A percentile compares a stretch with the other conserved stretches of the same genome.
These are phyloP conservation scores for Oenanthe javanica DNA, from an alignment of 140 eudicot genomes.

Conservation along the genomic window DNA sequence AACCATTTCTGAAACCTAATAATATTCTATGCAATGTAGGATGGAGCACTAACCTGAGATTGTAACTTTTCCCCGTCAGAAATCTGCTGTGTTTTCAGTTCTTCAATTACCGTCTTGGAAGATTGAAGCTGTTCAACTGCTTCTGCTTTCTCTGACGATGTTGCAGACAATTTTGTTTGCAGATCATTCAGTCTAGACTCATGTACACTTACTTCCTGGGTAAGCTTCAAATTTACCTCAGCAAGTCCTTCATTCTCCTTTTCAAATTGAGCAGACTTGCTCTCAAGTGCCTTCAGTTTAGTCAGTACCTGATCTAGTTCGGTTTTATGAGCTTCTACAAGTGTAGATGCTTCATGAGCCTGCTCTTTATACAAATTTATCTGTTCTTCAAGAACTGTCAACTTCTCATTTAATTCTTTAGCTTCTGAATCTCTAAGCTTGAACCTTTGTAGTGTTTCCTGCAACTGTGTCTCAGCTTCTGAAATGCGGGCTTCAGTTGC, in stretches of 20 bases:
- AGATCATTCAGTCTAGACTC: slow-evolving; percentile 56
- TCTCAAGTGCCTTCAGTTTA: slow-evolving; percentile 39
- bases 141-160: slow-evolving; percentile 47
- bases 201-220: slow-evolving; percentile 50
- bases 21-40: not conserved
- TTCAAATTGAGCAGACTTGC: slow-evolving; percentile 35
- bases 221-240: slow-evolving; percentile 68
- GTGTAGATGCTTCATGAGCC: slow-evolving; percentile 33
- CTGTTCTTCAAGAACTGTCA: slow-evolving; percentile 32
- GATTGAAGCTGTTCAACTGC: slow-evolving; percentile 37
- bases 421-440: slow-evolving; percentile 38
- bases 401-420: slow-evolving; percentile 32
- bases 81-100: slow-evolving; percentile 43
- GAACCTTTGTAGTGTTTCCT: slow-evolving; percentile 33
- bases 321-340: slow-evolving; percentile 42
- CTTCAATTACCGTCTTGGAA: slow-evolving; percentile 51
- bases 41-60: slow-evolving; percentile 48
- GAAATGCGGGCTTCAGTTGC: slow-evolving; percentile 39
- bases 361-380: slow-evolving; percentile 26
- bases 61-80: slow-evolving; percentile 65
- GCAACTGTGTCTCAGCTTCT: slow-evolving; percentile 32
- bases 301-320: slow-evolving; percentile 42
- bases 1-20: not conserved
- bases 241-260: slow-evolving; percentile 36
- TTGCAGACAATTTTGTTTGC: slow-evolving; percentile 41